Evolutionary conservation across 176 grass and related monocot genomes (phyloP), one percentile per base, ranked within the genome.

Genomic region (Dendrocalamus sinicus): DNA sequence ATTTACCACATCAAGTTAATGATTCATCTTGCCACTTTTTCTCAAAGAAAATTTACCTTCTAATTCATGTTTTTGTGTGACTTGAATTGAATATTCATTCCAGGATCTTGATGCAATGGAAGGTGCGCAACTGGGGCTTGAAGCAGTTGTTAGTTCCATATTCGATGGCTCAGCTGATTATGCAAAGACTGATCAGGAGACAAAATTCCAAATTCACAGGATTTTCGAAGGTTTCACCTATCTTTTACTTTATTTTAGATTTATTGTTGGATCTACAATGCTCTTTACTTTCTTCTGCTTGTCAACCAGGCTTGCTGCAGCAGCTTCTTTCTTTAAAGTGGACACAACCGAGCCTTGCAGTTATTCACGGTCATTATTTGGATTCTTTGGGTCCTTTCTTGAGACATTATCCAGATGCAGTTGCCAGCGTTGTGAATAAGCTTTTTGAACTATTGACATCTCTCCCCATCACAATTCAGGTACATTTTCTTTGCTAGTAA

Each of bases 371-470:
- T 82, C 92, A 89, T 79, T 98, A 94, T 91, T 89, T 98, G 81
- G 96, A 98, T 86, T 89, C 96, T 59, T 81, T 95, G 75, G 96
- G 96, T 48, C 84, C 89, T 52, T 98, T 89, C 81, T 90, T 98
- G 80, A 95, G 90, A 78, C 82, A 98, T 74, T 89, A 94, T 86
- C 90, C 96, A 47, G 93, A 98, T 74, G 92, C 91, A 88, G 93
- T 95, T 81, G 91, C 86, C 30, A 88, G 91, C 84, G 77, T 98
- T 86, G 88, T 98, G 68, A 92, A 94, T 83, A 98, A 95, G 86
- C 93, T 98, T 89, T 98, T 98, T 94, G 91, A 94, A 62, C 81
- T 94, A 73, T 87, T 98, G 70, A 94, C 96, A 61, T 94, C 89
- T 82, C 88, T 98, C 58, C 96, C 96, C 4, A 88, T 93, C 67